Percentiles rank a stretch among this genome's conserved stretches.
phyloP scores from a whole-genome alignment of 495 filamentous ascomycete species.

The Oidiodendron maius region DNA sequence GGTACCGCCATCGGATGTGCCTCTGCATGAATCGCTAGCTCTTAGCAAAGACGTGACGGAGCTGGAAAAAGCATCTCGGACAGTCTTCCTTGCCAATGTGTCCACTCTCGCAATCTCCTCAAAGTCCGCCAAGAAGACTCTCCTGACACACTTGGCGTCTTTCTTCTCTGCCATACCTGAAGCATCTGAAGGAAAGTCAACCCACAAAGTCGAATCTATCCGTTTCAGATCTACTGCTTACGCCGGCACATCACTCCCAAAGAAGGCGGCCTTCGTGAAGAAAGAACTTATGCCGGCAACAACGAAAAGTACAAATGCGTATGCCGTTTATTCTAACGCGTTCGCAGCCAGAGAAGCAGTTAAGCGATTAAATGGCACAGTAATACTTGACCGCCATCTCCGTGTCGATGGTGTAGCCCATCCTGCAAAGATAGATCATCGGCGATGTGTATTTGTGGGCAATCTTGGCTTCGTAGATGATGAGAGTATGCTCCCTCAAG shows the following conservation, averaged over 20 bases:
- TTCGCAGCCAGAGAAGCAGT: constrained; percentile 71
- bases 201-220: constrained; percentile 77
- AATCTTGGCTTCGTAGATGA: constrained; percentile 94
- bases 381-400: constrained; percentile 82
- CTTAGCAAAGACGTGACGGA: constrained; percentile 32
- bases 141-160: constrained; percentile 59
- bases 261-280: constrained; percentile 81
- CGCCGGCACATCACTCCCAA: constrained; percentile 66
- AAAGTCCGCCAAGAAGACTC: constrained; percentile 68
- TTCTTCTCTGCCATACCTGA: constrained; percentile 37
- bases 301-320: constrained; percentile 90
- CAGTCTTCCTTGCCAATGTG: constrained; percentile 91
- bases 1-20: constrained; percentile 18
- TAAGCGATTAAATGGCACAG: constrained; percentile 71
- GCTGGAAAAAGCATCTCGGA: constrained; percentile 76
- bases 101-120: constrained; percentile 75
- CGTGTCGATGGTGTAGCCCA: constrained; percentile 87
- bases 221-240: constrained; percentile 93
- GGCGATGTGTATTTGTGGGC: constrained; percentile 91
- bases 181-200: constrained; percentile 23
- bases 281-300: constrained; percentile 80
- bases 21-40: constrained; percentile 44
- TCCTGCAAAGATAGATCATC: constrained; percentile 73
- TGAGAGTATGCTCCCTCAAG: constrained; percentile 56
- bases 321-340: constrained; percentile 75